Evolutionary conservation across 2,329 filamentous ascomycete species (phyloP).

Genomic region (Microdochium paspali): DNA sequence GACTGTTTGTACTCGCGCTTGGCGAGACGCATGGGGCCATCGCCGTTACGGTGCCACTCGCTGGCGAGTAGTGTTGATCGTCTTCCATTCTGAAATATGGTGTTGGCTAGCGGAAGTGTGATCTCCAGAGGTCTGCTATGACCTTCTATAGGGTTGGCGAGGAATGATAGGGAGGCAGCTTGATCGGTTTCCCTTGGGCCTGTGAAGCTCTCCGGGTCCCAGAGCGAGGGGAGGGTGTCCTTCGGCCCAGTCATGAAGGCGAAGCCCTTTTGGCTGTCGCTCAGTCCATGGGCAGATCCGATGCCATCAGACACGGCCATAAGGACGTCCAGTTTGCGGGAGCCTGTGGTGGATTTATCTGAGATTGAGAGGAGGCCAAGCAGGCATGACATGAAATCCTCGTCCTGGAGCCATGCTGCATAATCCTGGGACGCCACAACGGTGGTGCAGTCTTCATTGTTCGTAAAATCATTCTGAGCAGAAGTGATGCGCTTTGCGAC

Average conservation of each 20-base stretch:
- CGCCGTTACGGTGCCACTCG: constrained; percentile 21
- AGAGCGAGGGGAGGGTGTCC: constrained; percentile 34
- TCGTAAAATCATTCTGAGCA: neutral
- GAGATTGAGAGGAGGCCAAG: constrained; percentile 13
- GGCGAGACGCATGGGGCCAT: constrained; percentile 13
- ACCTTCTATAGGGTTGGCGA: constrained; percentile 18
- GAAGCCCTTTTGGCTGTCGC: constrained; percentile 30
- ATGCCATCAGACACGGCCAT: constrained; percentile 48
- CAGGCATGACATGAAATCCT: constrained; percentile 26
- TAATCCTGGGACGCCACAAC: constrained; percentile 40
- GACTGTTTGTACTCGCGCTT: constrained; percentile 23
- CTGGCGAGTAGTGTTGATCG: constrained; percentile 46
- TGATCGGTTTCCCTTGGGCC: constrained; percentile 19
- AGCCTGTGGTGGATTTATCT: neutral
- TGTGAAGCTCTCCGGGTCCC: constrained; percentile 21
- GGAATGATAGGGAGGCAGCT: constrained; percentile 31
- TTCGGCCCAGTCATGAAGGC: constrained; percentile 39
- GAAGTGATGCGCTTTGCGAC: neutral
- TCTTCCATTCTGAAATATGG: constrained; percentile 62
- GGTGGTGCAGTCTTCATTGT: constrained; percentile 28
- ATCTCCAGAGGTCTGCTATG: constrained; percentile 19
- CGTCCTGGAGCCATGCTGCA: constrained; percentile 36
- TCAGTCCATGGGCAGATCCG: constrained; percentile 21
- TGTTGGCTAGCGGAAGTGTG: constrained; percentile 65
- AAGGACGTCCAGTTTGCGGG: constrained; percentile 33